A percentile compares a stretch with the other conserved stretches of the same genome.
These are phyloP conservation scores for Claviceps sp. DNA, from an alignment of 2,329 filamentous ascomycete genomes.

Conservation along the genomic window DNA sequence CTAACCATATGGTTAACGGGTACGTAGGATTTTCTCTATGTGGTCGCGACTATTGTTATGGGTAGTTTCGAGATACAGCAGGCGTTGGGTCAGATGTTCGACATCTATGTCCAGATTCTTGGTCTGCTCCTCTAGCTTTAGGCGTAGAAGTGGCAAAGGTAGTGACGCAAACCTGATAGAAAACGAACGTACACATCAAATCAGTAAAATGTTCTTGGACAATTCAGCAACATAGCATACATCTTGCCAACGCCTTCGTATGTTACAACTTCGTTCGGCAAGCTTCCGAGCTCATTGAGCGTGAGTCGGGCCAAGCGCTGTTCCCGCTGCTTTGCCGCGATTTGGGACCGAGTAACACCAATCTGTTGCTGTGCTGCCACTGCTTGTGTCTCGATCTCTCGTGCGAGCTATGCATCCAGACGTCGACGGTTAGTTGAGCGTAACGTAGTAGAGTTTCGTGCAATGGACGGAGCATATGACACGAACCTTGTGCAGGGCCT, in stretches of 20 bases:
- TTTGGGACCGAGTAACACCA: conserved; percentile 69
- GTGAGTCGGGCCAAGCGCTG: conserved; percentile 81
- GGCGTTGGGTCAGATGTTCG: conserved; percentile 69
- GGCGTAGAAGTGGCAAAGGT: conserved; percentile 57
- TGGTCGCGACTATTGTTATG: conserved; percentile 88
- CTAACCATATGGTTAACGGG: conserved; percentile 18
- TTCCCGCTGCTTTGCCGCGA: conserved; percentile 75
- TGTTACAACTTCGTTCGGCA: conserved; percentile 64
- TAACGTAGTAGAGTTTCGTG: not conserved
- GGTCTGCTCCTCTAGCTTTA: conserved; percentile 62
- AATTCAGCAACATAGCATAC: conserved; percentile 28
- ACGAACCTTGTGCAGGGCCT: conserved; percentile 79
- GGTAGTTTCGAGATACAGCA: conserved; percentile 88
- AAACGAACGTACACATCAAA: not conserved
- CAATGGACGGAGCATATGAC: not conserved
- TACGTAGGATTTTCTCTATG: conserved; percentile 72
- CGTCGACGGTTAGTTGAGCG: not conserved
- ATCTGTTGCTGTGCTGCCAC: conserved; percentile 86
- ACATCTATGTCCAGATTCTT: conserved; percentile 67
- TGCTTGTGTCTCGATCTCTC: conserved; percentile 88
- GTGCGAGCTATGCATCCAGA: conserved; percentile 51
- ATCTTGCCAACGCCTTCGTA: conserved; percentile 98
- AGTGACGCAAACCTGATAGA: conserved; percentile 69
- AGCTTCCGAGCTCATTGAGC: conserved; percentile 62
- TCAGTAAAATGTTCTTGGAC: not conserved